Conservation (phyloP, 495 filamentous ascomycete species). For the Venustampulla echinocandica region DNA sequence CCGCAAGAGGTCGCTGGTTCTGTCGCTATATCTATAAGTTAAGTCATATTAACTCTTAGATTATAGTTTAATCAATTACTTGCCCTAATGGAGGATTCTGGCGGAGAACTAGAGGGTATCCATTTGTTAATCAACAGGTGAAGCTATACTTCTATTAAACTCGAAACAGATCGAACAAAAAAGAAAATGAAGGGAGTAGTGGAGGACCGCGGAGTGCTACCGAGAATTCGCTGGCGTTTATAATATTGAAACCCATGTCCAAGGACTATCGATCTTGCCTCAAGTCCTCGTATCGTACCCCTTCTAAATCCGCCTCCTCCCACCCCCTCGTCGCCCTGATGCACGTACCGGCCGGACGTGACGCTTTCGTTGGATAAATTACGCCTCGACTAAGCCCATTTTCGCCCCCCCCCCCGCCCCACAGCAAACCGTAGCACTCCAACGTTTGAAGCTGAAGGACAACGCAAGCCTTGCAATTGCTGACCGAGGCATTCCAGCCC, state of each 20-base stretch:
- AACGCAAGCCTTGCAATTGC: neutral
- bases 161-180: neutral
- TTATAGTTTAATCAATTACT: too few relatives aligned
- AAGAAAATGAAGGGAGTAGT: neutral
- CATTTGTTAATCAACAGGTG: neutral
- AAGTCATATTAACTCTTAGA: too few relatives aligned
- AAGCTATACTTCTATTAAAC: neutral
- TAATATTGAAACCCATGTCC: neutral
- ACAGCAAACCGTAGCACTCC: neutral
- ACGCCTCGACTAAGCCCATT: neutral
- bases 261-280: neutral
- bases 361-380: neutral
- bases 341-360: neutral
- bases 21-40: too few relatives aligned
- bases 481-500: neutral
- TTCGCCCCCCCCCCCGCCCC: neutral
- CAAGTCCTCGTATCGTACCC: neutral
- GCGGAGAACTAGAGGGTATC: neutral
- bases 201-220: neutral
- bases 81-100: too few relatives aligned
- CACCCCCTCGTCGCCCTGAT: neutral
- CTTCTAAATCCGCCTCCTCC: neutral
- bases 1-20: too few relatives aligned
- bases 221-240: neutral
- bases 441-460: neutral